Conservation (phyloP, 345 rosid species). For the Aquilaria sinensis region DNA sequence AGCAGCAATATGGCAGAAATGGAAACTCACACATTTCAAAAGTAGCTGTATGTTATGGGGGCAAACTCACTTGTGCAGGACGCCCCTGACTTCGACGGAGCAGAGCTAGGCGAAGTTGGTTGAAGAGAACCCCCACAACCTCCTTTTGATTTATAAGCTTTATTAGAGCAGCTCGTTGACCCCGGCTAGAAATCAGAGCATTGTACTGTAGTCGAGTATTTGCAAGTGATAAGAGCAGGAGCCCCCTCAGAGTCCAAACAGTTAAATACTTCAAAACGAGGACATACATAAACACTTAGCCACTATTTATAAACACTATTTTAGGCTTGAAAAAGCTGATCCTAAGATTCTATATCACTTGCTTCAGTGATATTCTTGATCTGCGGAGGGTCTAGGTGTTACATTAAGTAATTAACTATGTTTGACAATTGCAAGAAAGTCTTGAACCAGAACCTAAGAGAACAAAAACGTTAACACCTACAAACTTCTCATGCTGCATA, state of each 20-base stretch:
- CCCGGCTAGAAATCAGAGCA: conserved; percentile 71
- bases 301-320: not conserved
- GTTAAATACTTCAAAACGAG: not conserved
- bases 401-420: too few species aligned
- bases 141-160: conserved; percentile 90
- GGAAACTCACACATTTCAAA: not conserved
- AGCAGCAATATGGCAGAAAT: not conserved
- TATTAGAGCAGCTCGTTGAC: conserved; percentile 55
- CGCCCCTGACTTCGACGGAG: conserved; percentile 72
- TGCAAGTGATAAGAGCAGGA: not conserved
- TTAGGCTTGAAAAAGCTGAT: too few species aligned
- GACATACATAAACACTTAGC: not conserved
- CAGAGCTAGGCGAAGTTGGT: conserved; percentile 84
- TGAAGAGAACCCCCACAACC: conserved; percentile 84
- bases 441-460: too few species aligned
- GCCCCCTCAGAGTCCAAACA: conserved; percentile 8
- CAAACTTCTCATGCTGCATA: too few species aligned
- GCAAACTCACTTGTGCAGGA: conserved; percentile 78
- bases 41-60: conserved; percentile 11
- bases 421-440: too few species aligned
- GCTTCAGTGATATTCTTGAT: too few species aligned
- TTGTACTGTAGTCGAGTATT: conserved; percentile 49
- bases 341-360: too few species aligned
- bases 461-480: too few species aligned
- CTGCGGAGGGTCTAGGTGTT: too few species aligned